A percentile compares a stretch with the other conserved stretches of the same genome.
phyloP scores from a whole-genome alignment of 2,329 filamentous ascomycete genomes.

The Penicillium sumatraense region DNA sequence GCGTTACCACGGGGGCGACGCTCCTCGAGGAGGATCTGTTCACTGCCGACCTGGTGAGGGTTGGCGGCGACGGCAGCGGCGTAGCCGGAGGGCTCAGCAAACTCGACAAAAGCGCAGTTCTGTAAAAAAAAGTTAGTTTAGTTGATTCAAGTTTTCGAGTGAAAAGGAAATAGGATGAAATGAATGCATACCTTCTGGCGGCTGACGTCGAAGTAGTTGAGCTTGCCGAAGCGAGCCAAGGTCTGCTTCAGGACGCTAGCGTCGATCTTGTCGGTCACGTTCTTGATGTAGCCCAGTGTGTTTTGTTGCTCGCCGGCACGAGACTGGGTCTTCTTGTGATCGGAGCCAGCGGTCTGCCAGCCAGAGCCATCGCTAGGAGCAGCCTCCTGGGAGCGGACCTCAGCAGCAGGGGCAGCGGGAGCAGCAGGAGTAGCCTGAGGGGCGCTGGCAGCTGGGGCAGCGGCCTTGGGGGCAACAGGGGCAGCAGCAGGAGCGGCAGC shows the following conservation, averaged over 20 bases:
- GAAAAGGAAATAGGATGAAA: not conserved
- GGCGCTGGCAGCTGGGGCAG: slow-evolving; percentile 39
- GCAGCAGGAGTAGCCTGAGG: slow-evolving; percentile 42
- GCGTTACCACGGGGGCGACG: slow-evolving; percentile 76
- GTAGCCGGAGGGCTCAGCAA: slow-evolving; percentile 78
- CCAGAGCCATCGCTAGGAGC: slow-evolving; percentile 69
- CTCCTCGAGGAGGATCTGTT: slow-evolving; percentile 85
- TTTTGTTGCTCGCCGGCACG: slow-evolving; percentile 73
- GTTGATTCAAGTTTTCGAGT: not conserved
- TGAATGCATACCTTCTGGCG: slow-evolving; percentile 72
- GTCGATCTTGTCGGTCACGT: slow-evolving; percentile 87
- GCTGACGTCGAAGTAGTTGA: slow-evolving; percentile 67
- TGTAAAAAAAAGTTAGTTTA: slow-evolving; percentile 45
- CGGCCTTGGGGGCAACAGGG: slow-evolving; percentile 34
- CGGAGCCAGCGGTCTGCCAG: slow-evolving; percentile 84
- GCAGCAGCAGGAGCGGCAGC: slow-evolving; percentile 36
- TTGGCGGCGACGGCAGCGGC: slow-evolving; percentile 81
- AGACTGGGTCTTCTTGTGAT: slow-evolving; percentile 82
- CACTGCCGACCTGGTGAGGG: slow-evolving; percentile 80
- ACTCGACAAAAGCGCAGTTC: slow-evolving; percentile 98
- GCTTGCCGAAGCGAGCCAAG: slow-evolving; percentile 70
- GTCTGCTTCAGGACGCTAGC: slow-evolving; percentile 71
- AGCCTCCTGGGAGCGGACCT: slow-evolving; percentile 72
- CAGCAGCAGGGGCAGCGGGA: slow-evolving; percentile 37
- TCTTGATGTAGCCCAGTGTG: slow-evolving; percentile 90